Conservation (phyloP, 2,329 filamentous ascomycete species). For the Ilyonectria robusta region DNA sequence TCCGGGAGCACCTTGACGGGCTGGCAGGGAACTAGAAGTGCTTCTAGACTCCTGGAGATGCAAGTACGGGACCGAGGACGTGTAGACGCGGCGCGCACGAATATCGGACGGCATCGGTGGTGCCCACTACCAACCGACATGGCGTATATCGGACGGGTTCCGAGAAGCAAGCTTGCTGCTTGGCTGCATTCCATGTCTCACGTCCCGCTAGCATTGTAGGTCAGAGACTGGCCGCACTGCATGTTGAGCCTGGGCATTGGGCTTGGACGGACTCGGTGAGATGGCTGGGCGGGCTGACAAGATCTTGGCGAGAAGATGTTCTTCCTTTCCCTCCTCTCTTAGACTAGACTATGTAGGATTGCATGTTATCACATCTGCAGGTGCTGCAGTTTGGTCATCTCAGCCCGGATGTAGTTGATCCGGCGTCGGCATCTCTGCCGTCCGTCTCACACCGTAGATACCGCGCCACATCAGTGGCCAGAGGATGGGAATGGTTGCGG, state of each 20-base stretch:
- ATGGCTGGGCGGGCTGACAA: not conserved
- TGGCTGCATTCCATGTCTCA: constrained; percentile 6
- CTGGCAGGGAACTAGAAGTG: not conserved
- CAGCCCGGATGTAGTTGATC: not conserved
- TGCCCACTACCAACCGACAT: not conserved
- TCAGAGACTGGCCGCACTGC: not conserved
- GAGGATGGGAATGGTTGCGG: not conserved
- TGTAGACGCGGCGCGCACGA: constrained; percentile 6
- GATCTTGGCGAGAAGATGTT: no score
- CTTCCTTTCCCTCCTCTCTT: no score
- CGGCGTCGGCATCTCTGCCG: not conserved
- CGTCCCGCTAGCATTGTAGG: not conserved
- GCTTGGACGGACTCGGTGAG: not conserved
- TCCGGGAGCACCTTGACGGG: not conserved
- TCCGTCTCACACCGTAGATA: not conserved
- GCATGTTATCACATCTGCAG: no score
- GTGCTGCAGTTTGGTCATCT: not conserved
- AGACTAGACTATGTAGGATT: no score
- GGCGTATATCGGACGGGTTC: constrained; percentile 19
- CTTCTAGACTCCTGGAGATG: not conserved
- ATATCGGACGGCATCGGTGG: constrained; percentile 15
- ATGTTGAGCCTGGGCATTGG: not conserved
- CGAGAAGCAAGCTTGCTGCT: constrained; percentile 17
- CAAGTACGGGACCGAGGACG: not conserved
- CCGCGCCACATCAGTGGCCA: not conserved